These are phyloP conservation scores for Verticillium longisporum DNA, from an alignment of 2,329 filamentous ascomycete species.

Conservation along the genomic window DNA sequence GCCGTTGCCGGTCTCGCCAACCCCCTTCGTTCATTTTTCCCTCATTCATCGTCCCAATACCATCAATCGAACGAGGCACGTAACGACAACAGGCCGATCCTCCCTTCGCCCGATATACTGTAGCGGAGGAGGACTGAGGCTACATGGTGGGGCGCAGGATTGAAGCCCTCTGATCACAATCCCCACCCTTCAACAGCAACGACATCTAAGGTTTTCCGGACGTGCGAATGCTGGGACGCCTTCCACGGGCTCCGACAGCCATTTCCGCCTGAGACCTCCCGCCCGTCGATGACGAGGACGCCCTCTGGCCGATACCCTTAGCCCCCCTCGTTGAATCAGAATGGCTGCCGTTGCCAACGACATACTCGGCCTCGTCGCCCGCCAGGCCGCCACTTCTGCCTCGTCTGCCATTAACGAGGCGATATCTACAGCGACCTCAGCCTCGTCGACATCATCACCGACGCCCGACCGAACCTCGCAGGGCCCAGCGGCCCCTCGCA, in stretches of 20 bases:
- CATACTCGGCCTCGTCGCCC: slow-evolving; percentile 20
- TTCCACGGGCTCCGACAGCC: background rate
- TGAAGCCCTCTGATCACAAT: too few species aligned
- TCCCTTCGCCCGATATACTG: background rate
- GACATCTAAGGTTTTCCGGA: background rate
- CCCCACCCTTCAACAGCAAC: background rate
- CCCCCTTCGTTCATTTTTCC: background rate
- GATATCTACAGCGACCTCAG: background rate
- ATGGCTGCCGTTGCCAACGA: slow-evolving; percentile 18
- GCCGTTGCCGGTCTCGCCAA: background rate
- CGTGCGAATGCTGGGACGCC: background rate
- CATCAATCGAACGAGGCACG: background rate
- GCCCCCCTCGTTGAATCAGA: background rate
- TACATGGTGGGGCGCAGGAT: background rate
- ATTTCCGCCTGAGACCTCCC: background rate
- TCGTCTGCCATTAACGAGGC: background rate
- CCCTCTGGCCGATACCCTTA: background rate
- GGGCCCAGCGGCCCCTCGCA: background rate
- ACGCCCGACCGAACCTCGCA: background rate
- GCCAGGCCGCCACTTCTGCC: slow-evolving; percentile 12
- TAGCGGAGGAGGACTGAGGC: background rate
- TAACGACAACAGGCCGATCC: background rate
- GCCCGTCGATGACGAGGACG: background rate
- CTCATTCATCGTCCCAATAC: background rate
- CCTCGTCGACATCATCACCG: slow-evolving; percentile 11